These are phyloP conservation scores for Crucihimalaya himalaica DNA, from an alignment of 345 rosid genomes.

Conservation along the genomic window DNA sequence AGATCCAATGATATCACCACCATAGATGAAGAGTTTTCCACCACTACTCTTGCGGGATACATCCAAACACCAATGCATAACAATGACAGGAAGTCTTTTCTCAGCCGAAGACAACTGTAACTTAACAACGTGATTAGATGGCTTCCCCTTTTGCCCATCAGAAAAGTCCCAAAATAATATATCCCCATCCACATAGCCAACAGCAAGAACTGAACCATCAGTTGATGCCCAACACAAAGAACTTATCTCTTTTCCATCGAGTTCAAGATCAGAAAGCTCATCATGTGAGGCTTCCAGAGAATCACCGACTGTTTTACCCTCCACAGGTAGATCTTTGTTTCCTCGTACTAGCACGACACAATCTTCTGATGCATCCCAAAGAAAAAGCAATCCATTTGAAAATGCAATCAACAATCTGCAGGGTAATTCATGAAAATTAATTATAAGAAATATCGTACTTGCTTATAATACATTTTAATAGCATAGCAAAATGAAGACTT, in stretches of 20 bases:
- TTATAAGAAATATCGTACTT: background rate
- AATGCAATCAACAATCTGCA: slow-evolving; percentile 83
- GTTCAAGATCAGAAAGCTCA: slow-evolving; percentile 48
- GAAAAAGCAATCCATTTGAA: slow-evolving; percentile 68
- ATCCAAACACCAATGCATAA: slow-evolving; percentile 62
- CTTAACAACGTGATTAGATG: slow-evolving; percentile 59
- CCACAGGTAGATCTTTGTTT: slow-evolving; percentile 64
- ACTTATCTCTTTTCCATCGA: slow-evolving; percentile 74
- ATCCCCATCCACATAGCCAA: slow-evolving; percentile 91
- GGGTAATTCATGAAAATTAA: slow-evolving; percentile 25
- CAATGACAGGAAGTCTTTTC: slow-evolving; percentile 81
- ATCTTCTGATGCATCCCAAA: slow-evolving; percentile 86
- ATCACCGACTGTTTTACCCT: slow-evolving; percentile 45
- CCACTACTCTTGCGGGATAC: slow-evolving; percentile 49
- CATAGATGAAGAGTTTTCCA: slow-evolving; percentile 77
- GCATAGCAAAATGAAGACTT: slow-evolving; percentile 6
- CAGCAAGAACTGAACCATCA: slow-evolving; percentile 81
- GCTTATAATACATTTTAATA: slow-evolving; percentile 6
- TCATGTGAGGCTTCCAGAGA: slow-evolving; percentile 39
- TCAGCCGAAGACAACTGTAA: slow-evolving; percentile 68
- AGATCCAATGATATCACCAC: slow-evolving; percentile 85
- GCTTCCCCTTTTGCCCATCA: slow-evolving; percentile 45
- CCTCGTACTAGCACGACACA: slow-evolving; percentile 58
- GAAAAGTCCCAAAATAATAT: slow-evolving; percentile 74
- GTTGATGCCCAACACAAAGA: slow-evolving; percentile 87